These are phyloP conservation scores for Forsythia suspensa DNA, from an alignment of 257 asterid genomes.

Conservation along the genomic window DNA sequence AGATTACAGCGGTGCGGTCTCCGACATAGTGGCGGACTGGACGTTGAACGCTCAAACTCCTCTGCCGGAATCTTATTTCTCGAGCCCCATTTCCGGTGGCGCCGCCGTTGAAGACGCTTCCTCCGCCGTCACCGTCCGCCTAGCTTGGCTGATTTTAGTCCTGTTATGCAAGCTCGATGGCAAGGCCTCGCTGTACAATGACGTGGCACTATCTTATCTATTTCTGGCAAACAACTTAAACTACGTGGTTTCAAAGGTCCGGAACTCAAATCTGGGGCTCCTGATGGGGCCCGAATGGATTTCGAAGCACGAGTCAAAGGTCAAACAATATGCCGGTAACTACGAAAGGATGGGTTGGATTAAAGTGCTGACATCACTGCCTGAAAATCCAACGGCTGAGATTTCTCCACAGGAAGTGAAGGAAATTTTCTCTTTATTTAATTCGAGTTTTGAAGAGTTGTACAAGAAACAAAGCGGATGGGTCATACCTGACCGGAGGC, in stretches of 20 bases:
- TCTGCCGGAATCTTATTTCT: slow-evolving; percentile 60
- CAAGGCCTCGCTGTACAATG: slow-evolving; percentile 60
- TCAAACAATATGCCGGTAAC: slow-evolving; percentile 43
- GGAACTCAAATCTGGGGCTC: slow-evolving; percentile 53
- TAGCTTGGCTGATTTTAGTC: slow-evolving; percentile 83
- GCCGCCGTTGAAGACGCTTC: slow-evolving; percentile 29
- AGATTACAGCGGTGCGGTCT: slow-evolving; percentile 65
- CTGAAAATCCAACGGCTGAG: slow-evolving; percentile 49
- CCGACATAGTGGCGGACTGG: slow-evolving; percentile 67
- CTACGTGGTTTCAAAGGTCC: slow-evolving; percentile 74
- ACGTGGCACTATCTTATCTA: slow-evolving; percentile 69
- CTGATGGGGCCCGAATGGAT: slow-evolving; percentile 76
- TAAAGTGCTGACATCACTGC: slow-evolving; percentile 42
- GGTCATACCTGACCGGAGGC: slow-evolving; percentile 69
- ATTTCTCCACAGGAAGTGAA: slow-evolving; percentile 29
- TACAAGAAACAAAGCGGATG: slow-evolving; percentile 51
- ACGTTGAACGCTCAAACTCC: slow-evolving; percentile 39
- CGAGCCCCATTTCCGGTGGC: slow-evolving; percentile 43
- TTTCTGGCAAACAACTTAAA: slow-evolving; percentile 77
- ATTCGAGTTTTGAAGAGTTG: slow-evolving; percentile 48
- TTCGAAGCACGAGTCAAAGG: slow-evolving; percentile 47
- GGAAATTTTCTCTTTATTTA: slow-evolving; percentile 45
- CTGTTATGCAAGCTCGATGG: slow-evolving; percentile 83
- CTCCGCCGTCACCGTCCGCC: slow-evolving; percentile 40
- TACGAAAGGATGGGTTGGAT: slow-evolving; percentile 64